These are phyloP conservation scores for Cutaneotrichosporon mucoides DNA, from an alignment of 1,284 basidiomycete species.

Conservation along the genomic window DNA sequence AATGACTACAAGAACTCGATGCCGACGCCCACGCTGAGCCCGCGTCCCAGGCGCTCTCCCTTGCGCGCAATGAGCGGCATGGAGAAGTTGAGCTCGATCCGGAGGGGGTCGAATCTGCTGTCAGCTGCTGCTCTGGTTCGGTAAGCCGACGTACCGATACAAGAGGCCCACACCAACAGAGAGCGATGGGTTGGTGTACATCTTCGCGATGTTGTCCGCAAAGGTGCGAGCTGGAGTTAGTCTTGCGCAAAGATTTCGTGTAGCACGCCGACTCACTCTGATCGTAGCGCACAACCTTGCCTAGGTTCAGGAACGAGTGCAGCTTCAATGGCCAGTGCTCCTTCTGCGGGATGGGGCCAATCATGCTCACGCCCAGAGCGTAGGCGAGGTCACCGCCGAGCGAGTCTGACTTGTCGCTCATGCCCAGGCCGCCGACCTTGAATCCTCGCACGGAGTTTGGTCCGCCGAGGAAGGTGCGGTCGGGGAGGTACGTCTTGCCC, in stretches of 20 bases:
- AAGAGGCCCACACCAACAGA: conserved; percentile 86
- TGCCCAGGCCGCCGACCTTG: conserved; percentile 77
- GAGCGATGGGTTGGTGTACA: conserved; percentile 52
- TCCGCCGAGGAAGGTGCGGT: conserved; percentile 91
- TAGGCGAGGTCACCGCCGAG: conserved; percentile 87
- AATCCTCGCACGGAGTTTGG: conserved; percentile 87
- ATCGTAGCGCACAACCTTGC: conserved; percentile 68
- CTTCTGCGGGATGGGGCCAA: conserved; percentile 72
- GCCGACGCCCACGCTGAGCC: conserved; percentile 88
- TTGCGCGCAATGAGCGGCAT: conserved; percentile 74
- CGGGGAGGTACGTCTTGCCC: conserved; percentile 57
- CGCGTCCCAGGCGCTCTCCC: conserved; percentile 72
- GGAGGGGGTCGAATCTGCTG: conserved; percentile 39
- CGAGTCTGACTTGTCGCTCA: conserved; percentile 69
- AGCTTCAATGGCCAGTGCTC: conserved; percentile 83
- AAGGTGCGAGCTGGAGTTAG: conserved; percentile 42
- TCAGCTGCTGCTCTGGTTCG: not conserved
- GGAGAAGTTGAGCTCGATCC: conserved; percentile 84
- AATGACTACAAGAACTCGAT: conserved; percentile 61
- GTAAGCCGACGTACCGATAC: conserved; percentile 55
- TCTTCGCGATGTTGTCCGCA: conserved; percentile 35
- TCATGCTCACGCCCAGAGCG: conserved; percentile 72
- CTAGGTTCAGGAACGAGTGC: conserved; percentile 81
- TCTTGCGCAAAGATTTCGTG: not conserved
- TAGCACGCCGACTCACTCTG: conserved; percentile 52